Base-by-base conservation (phyloP, 768 basidiomycete species). In the Pleurotus sapidus region DNA sequence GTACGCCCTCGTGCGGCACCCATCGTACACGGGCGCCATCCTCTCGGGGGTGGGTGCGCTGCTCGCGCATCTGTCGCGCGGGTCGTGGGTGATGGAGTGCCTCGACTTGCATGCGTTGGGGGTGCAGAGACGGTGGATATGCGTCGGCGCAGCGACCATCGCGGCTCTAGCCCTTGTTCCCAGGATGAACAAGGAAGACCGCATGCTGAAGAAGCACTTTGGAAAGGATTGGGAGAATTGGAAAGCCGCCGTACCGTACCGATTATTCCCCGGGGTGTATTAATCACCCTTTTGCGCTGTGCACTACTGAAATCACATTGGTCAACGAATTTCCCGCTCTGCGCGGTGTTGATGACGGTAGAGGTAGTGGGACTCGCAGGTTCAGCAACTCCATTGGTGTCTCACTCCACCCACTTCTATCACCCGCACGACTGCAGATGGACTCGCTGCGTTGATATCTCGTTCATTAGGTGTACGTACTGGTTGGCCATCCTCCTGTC, bases 171-270 rank as follows among this genome's bases (percentile, higher is more conserved):
- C 38, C 3, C 30, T 53, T 25, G 14, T 25, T 3, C 23, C n/a
- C 14, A 53, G 72, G 39, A 66, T 67, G 46, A 30, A 46, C 37
- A 64, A 65, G 48, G 74, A 75, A 57, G 73, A 75, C 46, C 47
- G 60, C 37, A 61, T 68, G 34, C 25, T 74, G 55, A 59, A 57
- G 30, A 46, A 55, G 7, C 53, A 65, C 42, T 75, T 74, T 54
- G 72, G 72, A 15, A 57, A 64, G 25, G 70, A 68, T 24, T 75
- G 74, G 73, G 64, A 65, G 9, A 51, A 47, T 5, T 74, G 68
- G 66, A 66, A 63, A 8, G 46, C 40, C 4, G 50, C 38, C 14
- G 72, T 73, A 9, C 62, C 61, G 37, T 72, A 64, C 27, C 58
- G 59, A 11, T 55, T 74, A 24, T 55, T 74, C 37, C 74, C 74